Conservation (phyloP, 441 rosid species). For the Raphanus hybrid region DNA sequence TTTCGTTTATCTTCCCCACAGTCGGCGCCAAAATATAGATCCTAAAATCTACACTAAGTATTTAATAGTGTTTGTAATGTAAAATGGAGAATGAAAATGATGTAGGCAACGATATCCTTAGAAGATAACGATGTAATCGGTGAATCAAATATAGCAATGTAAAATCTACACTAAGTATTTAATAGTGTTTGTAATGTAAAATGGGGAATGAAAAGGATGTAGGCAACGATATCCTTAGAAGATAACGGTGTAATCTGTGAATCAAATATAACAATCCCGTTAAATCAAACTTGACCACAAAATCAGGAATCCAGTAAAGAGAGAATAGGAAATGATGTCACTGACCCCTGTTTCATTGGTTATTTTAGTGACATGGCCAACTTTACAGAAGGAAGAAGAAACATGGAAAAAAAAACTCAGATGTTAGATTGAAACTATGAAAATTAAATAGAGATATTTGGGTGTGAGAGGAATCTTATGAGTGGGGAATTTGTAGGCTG, state of each 20-base stretch:
- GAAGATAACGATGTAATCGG: too few relatives aligned
- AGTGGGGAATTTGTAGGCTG: background rate
- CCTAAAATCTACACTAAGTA: too few relatives aligned
- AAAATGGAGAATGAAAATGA: too few relatives aligned
- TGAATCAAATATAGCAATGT: too few relatives aligned
- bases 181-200: too few relatives aligned
- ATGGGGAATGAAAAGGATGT: too few relatives aligned
- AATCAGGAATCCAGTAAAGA: background rate
- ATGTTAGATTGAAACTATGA: background rate
- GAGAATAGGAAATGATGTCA: background rate
- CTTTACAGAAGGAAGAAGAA: background rate
- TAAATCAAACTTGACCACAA: background rate
- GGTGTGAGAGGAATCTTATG: background rate
- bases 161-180: too few relatives aligned
- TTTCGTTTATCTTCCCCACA: too few relatives aligned
- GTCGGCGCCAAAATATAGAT: too few relatives aligned
- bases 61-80: too few relatives aligned
- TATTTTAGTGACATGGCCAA: background rate
- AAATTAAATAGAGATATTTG: background rate
- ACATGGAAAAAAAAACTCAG: background rate
- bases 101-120: too few relatives aligned
- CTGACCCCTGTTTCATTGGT: background rate
- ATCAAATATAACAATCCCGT: background rate
- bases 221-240: too few relatives aligned
- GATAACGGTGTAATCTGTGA: background rate